Evolutionary conservation across 176 grass and related monocot genomes (phyloP), one percentile per base, ranked within the genome.

Genomic region (Saccharum spontaneum): DNA sequence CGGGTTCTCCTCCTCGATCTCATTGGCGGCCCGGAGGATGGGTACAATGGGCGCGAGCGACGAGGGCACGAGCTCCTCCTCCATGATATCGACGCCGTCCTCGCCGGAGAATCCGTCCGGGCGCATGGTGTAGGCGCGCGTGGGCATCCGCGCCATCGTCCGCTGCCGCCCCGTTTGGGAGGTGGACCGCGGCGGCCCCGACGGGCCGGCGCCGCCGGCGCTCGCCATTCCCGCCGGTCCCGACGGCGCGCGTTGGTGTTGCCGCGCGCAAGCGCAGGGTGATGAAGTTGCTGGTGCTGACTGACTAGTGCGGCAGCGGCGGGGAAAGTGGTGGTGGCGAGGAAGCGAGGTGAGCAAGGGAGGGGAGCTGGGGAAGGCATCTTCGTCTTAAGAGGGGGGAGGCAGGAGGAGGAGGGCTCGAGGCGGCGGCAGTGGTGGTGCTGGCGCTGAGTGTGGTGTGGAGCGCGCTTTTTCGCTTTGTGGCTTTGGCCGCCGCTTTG

Each of bases 11-110:
- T 11, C 3, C 91, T 99, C 97, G 82, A 99, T 92, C 84, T 94
- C 97, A 89, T 96, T 99, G 49, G 97, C 97, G 38, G 92, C 91
- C 74, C 97, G 97, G 79, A 99, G 90, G 67, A 99, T 91, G 81
- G 94, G 97, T 38, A 90, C 92, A 46, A 99, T 92, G 45, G 88
- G 77, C 31, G 88, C 91, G 22, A 99, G 93, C 48, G 94, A 91
- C 31, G 88, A 59, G 0, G 97, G 97, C 62, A 99, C 97, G 28
- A 96, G 82, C 86, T 99, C 97, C 66, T 99, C 97, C 73, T 65
- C 79, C 11, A 65, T 38, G 3, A 16, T 7, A 26, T 87, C 91
- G 24, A 41, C 69, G 34, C 50, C 84, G 18, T 87, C 90, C 82
- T 90, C 90, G 26, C 83, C 87, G 49, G 88, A 67, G 23, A 15